phyloP scores from a whole-genome alignment of 2,329 filamentous ascomycete species.

The Xylaria polymorpha region DNA sequence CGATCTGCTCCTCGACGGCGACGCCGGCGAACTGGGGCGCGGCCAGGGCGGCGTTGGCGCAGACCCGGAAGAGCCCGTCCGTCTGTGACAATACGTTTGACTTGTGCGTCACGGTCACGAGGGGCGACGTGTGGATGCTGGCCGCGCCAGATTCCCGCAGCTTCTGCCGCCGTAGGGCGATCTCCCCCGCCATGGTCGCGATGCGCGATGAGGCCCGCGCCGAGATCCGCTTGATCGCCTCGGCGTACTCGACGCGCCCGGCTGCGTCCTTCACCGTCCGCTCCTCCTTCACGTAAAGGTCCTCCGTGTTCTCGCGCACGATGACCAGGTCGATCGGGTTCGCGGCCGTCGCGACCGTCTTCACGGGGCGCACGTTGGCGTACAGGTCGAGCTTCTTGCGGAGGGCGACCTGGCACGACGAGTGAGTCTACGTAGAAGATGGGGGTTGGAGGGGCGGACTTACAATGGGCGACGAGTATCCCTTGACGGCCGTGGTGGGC shows the following conservation, averaged over 20 bases:
- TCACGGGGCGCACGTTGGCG: conserved; percentile 97
- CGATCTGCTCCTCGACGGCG: conserved; percentile 93
- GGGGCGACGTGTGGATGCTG: conserved; percentile 73
- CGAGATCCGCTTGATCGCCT: conserved; percentile 97
- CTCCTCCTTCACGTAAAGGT: conserved; percentile 98
- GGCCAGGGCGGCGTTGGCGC: conserved; percentile 78
- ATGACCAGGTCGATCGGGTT: conserved; percentile 95
- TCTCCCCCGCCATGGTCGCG: conserved; percentile 92
- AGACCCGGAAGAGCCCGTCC: conserved; percentile 91
- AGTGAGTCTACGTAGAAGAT: background rate
- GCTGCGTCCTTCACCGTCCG: conserved; percentile 79
- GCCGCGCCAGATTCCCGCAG: conserved; percentile 70
- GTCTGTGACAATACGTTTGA: conserved; percentile 97
- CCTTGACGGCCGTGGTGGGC: conserved; percentile 87
- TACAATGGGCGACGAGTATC: conserved; percentile 94
- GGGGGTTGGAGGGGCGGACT: conserved; percentile 17
- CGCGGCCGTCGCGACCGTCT: conserved; percentile 74
- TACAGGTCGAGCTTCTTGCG: conserved; percentile 96
- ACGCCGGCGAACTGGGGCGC: conserved; percentile 71
- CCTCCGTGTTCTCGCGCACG: conserved; percentile 98
- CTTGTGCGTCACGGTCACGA: conserved; percentile 98
- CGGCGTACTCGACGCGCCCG: conserved; percentile 81
- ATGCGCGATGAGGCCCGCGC: conserved; percentile 87
- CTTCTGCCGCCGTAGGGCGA: conserved; percentile 86
- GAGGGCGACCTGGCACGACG: conserved; percentile 70